Evolutionary conservation across 1,284 basidiomycete species (phyloP).

Genomic region (Tylopilus sp.): DNA sequence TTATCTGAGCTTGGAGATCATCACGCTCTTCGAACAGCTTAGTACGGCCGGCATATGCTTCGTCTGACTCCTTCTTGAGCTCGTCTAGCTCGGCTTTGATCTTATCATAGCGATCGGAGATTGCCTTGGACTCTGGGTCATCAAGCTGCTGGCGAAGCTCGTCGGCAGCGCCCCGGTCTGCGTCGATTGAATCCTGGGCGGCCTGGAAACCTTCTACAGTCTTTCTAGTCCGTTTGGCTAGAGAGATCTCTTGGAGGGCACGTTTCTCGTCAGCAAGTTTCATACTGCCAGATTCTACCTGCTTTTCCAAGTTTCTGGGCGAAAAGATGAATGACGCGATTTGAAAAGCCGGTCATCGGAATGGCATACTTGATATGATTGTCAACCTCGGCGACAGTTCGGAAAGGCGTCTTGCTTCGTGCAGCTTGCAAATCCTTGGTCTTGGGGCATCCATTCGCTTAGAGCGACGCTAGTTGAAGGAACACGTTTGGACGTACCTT

Average conservation of each 20-base stretch:
- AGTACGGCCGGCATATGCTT: constrained; percentile 75
- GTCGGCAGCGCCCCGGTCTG: constrained; percentile 74
- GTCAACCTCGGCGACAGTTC: constrained; percentile 86
- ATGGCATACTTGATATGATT: constrained; percentile 72
- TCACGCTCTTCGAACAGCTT: constrained; percentile 91
- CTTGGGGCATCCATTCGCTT: constrained; percentile 38
- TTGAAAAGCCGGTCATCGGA: background rate
- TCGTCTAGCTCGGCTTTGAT: constrained; percentile 87
- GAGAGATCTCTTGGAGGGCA: constrained; percentile 84
- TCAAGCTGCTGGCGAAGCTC: constrained; percentile 83
- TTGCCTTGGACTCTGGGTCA: constrained; percentile 85
- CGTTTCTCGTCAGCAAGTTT: constrained; percentile 97
- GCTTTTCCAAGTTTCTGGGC: constrained; percentile 75
- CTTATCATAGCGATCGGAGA: constrained; percentile 78
- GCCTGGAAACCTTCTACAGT: constrained; percentile 77
- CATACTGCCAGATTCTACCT: constrained; percentile 89
- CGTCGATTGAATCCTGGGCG: constrained; percentile 78
- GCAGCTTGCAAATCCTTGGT: constrained; percentile 86
- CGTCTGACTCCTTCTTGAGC: constrained; percentile 84
- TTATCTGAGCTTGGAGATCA: constrained; percentile 65
- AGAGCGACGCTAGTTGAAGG: background rate
- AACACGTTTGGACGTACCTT: constrained; percentile 55
- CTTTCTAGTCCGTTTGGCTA: constrained; percentile 66
- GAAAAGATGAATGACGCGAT: constrained; percentile 6
- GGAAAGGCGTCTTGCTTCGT: constrained; percentile 81